phyloP scores from a whole-genome alignment of 1,284 basidiomycete genomes.

The Apiotrichum brassicae region DNA sequence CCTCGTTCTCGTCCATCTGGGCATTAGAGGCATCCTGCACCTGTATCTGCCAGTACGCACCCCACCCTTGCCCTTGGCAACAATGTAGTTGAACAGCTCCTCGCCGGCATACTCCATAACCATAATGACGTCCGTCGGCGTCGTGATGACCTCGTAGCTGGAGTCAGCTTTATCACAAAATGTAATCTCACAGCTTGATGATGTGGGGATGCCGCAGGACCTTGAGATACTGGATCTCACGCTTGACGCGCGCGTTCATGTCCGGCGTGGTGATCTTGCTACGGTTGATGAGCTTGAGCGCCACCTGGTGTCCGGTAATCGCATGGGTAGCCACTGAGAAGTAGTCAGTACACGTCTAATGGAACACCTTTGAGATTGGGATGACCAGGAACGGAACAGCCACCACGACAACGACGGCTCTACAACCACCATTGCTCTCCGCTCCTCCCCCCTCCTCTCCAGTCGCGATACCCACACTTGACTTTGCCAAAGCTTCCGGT shows the following conservation, averaged over 20 bases:
- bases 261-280: constrained; percentile 86
- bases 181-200: constrained; percentile 77
- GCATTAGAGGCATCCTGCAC: neutral
- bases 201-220: constrained; percentile 88
- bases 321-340: constrained; percentile 81
- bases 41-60: constrained; percentile 24
- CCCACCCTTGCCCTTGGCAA: constrained; percentile 61
- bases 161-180: no score
- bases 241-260: constrained; percentile 83
- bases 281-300: constrained; percentile 96
- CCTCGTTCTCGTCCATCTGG: constrained; percentile 77
- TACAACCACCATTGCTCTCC: no score
- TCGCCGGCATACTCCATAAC: constrained; percentile 89
- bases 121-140: constrained; percentile 88
- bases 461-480: constrained; percentile 89
- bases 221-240: constrained; percentile 93
- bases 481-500: constrained; percentile 94
- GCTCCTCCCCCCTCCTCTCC: no score
- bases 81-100: constrained; percentile 94
- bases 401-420: no score
- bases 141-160: constrained; percentile 93
- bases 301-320: constrained; percentile 89
- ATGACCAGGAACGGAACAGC: no score
- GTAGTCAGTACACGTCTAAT: no score
- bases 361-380: no score